These are phyloP conservation scores for Fomitiporia mediterranea DNA, from an alignment of 1,284 basidiomycete genomes.

Conservation along the genomic window DNA sequence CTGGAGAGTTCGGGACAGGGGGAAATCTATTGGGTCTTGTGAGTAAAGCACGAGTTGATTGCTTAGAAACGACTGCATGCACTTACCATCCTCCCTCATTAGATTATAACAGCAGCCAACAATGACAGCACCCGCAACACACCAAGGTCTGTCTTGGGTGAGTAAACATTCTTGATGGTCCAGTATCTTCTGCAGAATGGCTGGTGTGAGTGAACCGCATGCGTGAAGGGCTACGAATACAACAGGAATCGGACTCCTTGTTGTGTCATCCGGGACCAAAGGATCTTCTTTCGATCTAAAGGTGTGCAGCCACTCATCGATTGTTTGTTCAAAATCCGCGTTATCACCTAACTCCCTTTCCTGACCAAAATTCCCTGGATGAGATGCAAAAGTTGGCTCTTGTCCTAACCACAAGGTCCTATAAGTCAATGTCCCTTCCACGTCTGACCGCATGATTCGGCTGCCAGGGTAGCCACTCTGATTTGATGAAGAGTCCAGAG, in stretches of 20 bases:
- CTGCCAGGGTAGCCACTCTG: constrained; percentile 42
- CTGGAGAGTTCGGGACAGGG: constrained; percentile 32
- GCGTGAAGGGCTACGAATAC: constrained; percentile 63
- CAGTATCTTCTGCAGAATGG: constrained; percentile 39
- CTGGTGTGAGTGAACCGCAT: constrained; percentile 44
- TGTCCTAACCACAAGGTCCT: constrained; percentile 15
- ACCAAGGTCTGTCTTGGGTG: constrained; percentile 30
- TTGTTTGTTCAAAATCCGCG: background rate
- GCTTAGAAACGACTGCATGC: too few species aligned
- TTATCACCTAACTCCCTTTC: background rate
- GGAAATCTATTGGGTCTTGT: too few species aligned
- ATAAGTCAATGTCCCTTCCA: constrained; percentile 5
- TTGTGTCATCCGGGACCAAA: background rate
- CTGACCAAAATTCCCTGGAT: constrained; percentile 13
- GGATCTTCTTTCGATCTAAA: constrained; percentile 7
- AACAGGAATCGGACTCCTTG: constrained; percentile 36
- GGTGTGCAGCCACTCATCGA: constrained; percentile 23
- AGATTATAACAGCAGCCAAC: constrained; percentile 54
- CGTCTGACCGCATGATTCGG: constrained; percentile 25
- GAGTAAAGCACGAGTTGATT: too few species aligned
- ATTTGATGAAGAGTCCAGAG: constrained; percentile 43
- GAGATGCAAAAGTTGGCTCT: constrained; percentile 3
- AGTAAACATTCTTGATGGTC: constrained; percentile 20
- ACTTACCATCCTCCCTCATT: constrained; percentile 37
- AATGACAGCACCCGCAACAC: constrained; percentile 36